Evolutionary conservation across 192 early-diverging fungal genomes (phyloP), one percentile per base, ranked within the genome.

Genomic region (Coemansia sp.): DNA sequence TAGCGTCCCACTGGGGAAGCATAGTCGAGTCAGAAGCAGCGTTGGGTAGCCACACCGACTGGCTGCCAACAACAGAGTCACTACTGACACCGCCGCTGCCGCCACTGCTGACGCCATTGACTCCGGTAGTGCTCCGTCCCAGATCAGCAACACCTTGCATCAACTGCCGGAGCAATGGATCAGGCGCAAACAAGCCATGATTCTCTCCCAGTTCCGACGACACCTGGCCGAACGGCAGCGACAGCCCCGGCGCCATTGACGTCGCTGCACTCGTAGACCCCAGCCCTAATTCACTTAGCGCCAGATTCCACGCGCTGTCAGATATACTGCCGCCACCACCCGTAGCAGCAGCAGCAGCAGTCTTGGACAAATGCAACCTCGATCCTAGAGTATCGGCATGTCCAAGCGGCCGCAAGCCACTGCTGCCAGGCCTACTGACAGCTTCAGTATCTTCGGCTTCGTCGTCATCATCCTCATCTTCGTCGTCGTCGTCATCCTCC

Each of bases 401-500:
- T 1, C 31, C 31, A 18, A 59, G 31, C 16, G 57, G 57, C 3
- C 57, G 57, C 57, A 59, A 59, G 33, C 31, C 29, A 33, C 18
- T 18, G 57, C 57, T 59, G 16, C 16, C 57, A 6, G 57, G 57
- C 36, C 38, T 55, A 24, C 34, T 66, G 42, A 11, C 51, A 29
- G 13, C 46, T 3, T 59, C 54, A 5, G 36, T 36, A 16, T 63
- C 73, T 18, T 51, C 44, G 18, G 68, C 70, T 13, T 72, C 73
- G n/a, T 79, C 74, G 11, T 78, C 72, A 18, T 76, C 81, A 13
- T 76, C 70, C 12, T 81, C 75, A 13, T 81, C 74, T 13, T 79
- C 72, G 4, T 82, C 80, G n/a, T 82, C 80, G 51, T 36, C 71
- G 5, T 77, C 77, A n/a, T 79, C 74, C 8, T 29, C 63, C 11